Base-by-base conservation (phyloP, 1,139 yeast species). In the Candida tropicalis region DNA sequence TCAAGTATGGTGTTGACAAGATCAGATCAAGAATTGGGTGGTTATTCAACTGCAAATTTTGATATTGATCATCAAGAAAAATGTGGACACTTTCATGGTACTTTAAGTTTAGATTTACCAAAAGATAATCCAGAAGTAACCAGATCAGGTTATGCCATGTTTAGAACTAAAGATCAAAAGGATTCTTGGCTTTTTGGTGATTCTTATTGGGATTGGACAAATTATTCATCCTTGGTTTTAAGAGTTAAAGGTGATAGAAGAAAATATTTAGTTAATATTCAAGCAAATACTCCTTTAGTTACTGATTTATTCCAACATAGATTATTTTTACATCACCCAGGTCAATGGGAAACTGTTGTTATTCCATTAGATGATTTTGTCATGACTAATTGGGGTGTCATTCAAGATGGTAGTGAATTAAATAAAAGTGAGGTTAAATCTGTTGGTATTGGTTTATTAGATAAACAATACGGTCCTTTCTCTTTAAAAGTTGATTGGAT, bases 251-350 rank as follows among this genome's bases (percentile, higher is more conserved):
- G 91, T 10, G 93, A 85, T 60, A 71, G 81, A 47, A 68, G 93
- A 46, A 84, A 84, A 60, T 88, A 87, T 62, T 77, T 86, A 62
- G 83, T 88, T 43, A 88, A 88, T 56, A 74, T 88, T 41, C 96
- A 88, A 63, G 85, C 93, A 1, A 88, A 86, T 54, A 81, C 89
- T 7, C 87, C 93, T 16, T 75, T 84, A 49, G 78, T 83, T 5
- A 85, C 95, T 1, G 96, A 88, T 62, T 70, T 88, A 49, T 88
- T 82, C 61, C 96, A 88, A 63, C 96, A 88, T 62, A 68, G 96
- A 34, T 70, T 88, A 51, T 88, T 87, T 55, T 70, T 87, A 48
- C 79, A 82, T 52, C 77, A 73, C 31, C 90, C 91, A 0, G 91
- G 91, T 3, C 75, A 81, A 50, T 88, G 96, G 96, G 95, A 88